A percentile compares a stretch with the other conserved stretches of the same genome.
These are phyloP conservation scores for Forsythia viridissima DNA, from an alignment of 257 asterid genomes.

Conservation along the genomic window DNA sequence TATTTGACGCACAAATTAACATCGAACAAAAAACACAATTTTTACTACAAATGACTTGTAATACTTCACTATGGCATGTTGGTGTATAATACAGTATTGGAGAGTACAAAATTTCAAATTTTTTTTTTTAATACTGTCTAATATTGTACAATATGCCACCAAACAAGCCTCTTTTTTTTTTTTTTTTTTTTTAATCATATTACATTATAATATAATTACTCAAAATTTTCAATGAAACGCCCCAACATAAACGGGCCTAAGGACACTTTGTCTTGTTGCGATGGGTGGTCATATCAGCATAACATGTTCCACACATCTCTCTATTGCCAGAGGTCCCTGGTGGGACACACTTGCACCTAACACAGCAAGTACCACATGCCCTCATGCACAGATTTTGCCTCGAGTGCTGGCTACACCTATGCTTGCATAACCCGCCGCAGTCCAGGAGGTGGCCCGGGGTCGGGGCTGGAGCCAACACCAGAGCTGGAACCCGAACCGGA, in stretches of 20 bases:
- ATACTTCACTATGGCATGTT: no score
- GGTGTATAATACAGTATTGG: no score
- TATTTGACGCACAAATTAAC: no score
- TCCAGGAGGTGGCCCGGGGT: conserved; percentile 34
- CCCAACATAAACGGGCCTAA: conserved; percentile 3
- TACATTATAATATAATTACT: no score
- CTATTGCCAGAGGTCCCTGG: conserved; percentile 67
- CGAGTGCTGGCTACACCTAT: conserved; percentile 57
- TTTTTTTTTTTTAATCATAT: no score
- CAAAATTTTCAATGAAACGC: no score
- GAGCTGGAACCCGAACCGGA: conserved; percentile 9
- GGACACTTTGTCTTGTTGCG: conserved; percentile 59
- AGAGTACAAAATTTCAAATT: no score
- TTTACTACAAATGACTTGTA: no score
- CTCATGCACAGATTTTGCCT: conserved; percentile 52
- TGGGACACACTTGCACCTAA: conserved; percentile 66
- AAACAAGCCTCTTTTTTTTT: no score
- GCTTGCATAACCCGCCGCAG: conserved; percentile 47
- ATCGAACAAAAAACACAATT: no score
- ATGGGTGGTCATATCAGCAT: conserved; percentile 64
- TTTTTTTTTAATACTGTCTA: no score
- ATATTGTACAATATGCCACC: no score
- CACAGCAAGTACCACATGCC: conserved; percentile 65
- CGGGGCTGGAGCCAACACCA: conserved; percentile 11
- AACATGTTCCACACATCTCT: conserved; percentile 57